A percentile compares a stretch with the other conserved stretches of the same genome.
phyloP scores from a whole-genome alignment of 2,329 filamentous ascomycete genomes.

The Magnaporthales sp. region DNA sequence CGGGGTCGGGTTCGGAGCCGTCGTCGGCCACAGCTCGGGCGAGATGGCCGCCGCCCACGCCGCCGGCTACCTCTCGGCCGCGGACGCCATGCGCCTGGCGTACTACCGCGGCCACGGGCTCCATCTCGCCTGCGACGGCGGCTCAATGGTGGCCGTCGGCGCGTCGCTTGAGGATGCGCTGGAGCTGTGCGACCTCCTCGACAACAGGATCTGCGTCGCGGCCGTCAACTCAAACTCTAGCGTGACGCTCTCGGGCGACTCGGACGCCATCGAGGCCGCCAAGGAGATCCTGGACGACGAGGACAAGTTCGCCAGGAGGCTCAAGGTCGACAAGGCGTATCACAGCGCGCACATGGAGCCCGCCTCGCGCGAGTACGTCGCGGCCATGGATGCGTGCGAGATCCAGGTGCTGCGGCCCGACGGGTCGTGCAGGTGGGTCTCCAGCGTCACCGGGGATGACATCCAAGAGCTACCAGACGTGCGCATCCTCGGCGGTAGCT shows the following conservation, averaged over 20 bases:
- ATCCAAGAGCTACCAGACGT: conserved; percentile 15
- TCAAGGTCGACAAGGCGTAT: conserved; percentile 17
- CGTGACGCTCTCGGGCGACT: conserved; percentile 33
- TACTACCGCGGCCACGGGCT: conserved; percentile 12
- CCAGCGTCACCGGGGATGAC: conserved; percentile 2
- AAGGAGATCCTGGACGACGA: conserved; percentile 10
- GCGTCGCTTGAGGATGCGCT: conserved; percentile 10
- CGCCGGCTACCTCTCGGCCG: conserved; percentile 17
- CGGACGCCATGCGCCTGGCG: conserved; percentile 13
- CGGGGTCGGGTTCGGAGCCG: conserved; percentile 21
- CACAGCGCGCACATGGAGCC: conserved; percentile 16
- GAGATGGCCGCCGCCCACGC: conserved; percentile 37
- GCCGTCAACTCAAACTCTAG: conserved; percentile 14
- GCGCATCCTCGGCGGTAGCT: conserved; percentile 17
- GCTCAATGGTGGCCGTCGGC: conserved; percentile 33
- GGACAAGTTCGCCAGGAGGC: conserved; percentile 10
- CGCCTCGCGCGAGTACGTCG: not conserved
- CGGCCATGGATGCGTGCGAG: not conserved
- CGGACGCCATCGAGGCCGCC: conserved; percentile 9
- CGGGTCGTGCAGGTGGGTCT: conserved; percentile 15
- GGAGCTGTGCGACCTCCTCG: not conserved
- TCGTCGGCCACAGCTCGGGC: conserved; percentile 33
- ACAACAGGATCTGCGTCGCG: not conserved
- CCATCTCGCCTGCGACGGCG: conserved; percentile 2
- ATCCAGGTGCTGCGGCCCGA: conserved; percentile 26